Conservation (phyloP, 768 basidiomycete genomes). For the Inosperma sp. region DNA sequence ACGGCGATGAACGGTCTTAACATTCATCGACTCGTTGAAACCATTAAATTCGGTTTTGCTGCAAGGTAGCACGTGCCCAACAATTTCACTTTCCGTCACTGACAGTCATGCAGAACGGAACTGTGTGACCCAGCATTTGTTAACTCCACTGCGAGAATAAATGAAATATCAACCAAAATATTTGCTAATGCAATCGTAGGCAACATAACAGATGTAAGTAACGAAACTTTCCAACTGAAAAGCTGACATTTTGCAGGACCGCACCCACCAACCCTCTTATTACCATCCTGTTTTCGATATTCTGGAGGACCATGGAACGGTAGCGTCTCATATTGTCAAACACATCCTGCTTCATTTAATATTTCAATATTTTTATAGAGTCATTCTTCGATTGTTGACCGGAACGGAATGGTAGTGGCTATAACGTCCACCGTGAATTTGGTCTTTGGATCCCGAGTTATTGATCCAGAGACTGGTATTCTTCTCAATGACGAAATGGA, state of each 20-base stretch:
- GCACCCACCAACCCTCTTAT: conserved; percentile 75
- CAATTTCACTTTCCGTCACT: background rate
- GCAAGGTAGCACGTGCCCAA: conserved; percentile 32
- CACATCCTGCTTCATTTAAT: background rate
- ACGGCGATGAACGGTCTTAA: conserved; percentile 56
- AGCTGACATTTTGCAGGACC: conserved; percentile 47
- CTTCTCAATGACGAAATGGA: conserved; percentile 95
- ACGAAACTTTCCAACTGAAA: conserved; percentile 20
- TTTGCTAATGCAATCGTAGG: conserved; percentile 56
- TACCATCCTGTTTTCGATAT: conserved; percentile 82
- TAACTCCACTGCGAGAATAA: conserved; percentile 52
- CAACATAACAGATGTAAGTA: conserved; percentile 76
- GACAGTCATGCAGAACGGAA: conserved; percentile 51
- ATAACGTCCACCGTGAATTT: conserved; percentile 88
- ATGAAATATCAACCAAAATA: conserved; percentile 61
- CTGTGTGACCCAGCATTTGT: conserved; percentile 74
- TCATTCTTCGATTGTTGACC: conserved; percentile 80
- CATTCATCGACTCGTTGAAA: conserved; percentile 78
- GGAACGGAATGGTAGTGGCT: conserved; percentile 79
- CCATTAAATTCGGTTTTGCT: conserved; percentile 69
- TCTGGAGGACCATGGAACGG: conserved; percentile 82
- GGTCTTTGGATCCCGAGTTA: conserved; percentile 82
- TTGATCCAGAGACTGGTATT: conserved; percentile 84
- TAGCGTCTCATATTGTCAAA: too few relatives aligned
- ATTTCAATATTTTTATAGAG: conserved; percentile 45